Evolutionary conservation across 73 alveolate genomes (phyloP).

Genomic region (Tetrahymena elliotti): DNA sequence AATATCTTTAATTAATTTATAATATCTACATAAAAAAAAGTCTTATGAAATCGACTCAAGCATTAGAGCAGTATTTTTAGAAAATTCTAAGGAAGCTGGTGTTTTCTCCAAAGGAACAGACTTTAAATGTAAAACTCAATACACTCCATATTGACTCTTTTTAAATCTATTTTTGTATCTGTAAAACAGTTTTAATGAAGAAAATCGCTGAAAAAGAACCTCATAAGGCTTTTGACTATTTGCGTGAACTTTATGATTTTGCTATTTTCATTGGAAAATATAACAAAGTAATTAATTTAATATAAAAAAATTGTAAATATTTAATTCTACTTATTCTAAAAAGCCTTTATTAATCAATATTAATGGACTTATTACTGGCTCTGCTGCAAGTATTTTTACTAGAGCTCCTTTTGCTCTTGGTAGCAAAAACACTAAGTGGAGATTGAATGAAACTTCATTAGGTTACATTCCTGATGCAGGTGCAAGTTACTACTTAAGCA

Average conservation of each 20-base stretch:
- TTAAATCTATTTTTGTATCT: neutral
- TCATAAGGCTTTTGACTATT: neutral
- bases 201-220: neutral
- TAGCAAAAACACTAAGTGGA: neutral
- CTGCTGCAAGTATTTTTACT: neutral
- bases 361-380: neutral
- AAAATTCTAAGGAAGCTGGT: neutral
- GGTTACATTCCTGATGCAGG: slow-evolving; percentile 60
- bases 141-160: neutral
- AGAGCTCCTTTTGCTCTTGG: neutral
- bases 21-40: neutral
- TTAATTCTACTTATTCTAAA: neutral
- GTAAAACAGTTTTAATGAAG: neutral
- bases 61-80: neutral
- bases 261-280: neutral
- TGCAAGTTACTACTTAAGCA: slow-evolving; percentile 41
- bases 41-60: neutral
- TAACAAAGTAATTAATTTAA: neutral
- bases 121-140: neutral
- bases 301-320: too few relatives aligned
- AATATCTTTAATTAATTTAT: neutral
- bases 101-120: neutral
- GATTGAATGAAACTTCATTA: neutral
- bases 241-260: neutral
- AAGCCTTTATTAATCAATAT: neutral